Conservation (phyloP, 2,329 filamentous ascomycete species). For the Fusarium scirpi region DNA sequence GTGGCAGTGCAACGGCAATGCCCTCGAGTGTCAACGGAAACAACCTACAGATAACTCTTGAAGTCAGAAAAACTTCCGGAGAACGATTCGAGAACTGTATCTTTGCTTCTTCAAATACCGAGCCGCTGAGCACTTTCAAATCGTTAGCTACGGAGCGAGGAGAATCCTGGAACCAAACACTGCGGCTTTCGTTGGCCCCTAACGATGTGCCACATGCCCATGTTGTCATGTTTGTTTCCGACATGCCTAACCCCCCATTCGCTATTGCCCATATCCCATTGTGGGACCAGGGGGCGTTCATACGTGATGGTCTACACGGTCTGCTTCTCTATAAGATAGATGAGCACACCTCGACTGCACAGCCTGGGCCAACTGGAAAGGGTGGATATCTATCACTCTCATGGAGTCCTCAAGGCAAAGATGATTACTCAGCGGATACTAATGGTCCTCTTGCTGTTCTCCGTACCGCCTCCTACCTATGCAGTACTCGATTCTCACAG, state of each 20-base stretch:
- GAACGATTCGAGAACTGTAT: constrained; percentile 91
- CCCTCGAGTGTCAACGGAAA: constrained; percentile 71
- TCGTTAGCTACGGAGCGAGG: constrained; percentile 84
- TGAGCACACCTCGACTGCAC: constrained; percentile 81
- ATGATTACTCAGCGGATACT: constrained; percentile 77
- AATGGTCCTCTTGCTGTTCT: constrained; percentile 85
- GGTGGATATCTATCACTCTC: constrained; percentile 89
- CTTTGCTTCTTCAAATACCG: constrained; percentile 83
- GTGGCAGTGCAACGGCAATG: constrained; percentile 80
- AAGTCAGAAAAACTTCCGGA: constrained; percentile 83
- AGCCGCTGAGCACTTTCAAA: constrained; percentile 85
- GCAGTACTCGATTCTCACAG: constrained; percentile 94
- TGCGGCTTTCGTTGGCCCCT: constrained; percentile 82
- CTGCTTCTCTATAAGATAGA: constrained; percentile 91
- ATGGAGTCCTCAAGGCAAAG: constrained; percentile 77
- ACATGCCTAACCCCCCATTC: constrained; percentile 88
- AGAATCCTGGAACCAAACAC: constrained; percentile 87
- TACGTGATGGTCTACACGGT: constrained; percentile 84
- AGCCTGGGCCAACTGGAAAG: constrained; percentile 72
- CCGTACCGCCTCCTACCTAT: constrained; percentile 84
- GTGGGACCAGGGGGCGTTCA: constrained; percentile 92
- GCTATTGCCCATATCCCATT: constrained; percentile 93
- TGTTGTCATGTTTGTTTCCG: constrained; percentile 88
- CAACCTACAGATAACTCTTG: constrained; percentile 89
- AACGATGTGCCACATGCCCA: constrained; percentile 86